Evolutionary conservation across 345 rosid species (phyloP).

Genomic region (Stellera chamaejasme): DNA sequence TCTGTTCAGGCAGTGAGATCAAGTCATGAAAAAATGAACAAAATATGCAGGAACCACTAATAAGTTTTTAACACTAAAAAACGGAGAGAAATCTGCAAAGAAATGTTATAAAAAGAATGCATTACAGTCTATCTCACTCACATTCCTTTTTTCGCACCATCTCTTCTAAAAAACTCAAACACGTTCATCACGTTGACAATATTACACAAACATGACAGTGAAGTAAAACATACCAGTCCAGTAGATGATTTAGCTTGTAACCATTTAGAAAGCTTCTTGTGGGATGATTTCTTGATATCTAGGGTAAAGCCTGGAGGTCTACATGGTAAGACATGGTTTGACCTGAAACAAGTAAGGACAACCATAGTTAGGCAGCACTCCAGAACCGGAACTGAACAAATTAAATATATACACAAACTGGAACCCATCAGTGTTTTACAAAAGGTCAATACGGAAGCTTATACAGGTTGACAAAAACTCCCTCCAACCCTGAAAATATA

Average conservation of each 20-base stretch:
- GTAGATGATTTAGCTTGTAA: conserved; percentile 73
- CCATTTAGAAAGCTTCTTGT: conserved; percentile 95
- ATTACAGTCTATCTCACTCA: too few relatives aligned
- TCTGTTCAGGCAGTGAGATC: conserved; percentile 23
- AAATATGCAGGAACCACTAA: conserved; percentile 2
- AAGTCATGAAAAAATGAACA: conserved; percentile 5
- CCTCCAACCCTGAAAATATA: too few relatives aligned
- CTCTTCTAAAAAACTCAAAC: too few relatives aligned
- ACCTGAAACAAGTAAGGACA: conserved; percentile 41
- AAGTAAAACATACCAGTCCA: conserved; percentile 54
- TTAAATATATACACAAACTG: too few relatives aligned
- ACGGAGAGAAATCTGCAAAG: not conserved
- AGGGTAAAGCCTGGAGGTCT: conserved; percentile 74
- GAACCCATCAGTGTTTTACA: too few relatives aligned
- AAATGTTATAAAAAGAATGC: too few relatives aligned
- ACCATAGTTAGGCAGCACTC: not conserved
- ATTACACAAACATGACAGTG: not conserved
- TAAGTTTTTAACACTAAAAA: too few relatives aligned
- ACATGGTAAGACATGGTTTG: conserved; percentile 81
- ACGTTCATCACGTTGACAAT: too few relatives aligned
- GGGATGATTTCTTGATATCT: conserved; percentile 87
- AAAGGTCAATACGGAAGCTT: too few relatives aligned
- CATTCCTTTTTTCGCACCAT: too few relatives aligned
- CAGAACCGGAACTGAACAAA: too few relatives aligned
- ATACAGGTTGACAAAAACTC: too few relatives aligned